phyloP scores from a whole-genome alignment of 2,329 filamentous ascomycete species.

The Claviceps humidiphila region DNA sequence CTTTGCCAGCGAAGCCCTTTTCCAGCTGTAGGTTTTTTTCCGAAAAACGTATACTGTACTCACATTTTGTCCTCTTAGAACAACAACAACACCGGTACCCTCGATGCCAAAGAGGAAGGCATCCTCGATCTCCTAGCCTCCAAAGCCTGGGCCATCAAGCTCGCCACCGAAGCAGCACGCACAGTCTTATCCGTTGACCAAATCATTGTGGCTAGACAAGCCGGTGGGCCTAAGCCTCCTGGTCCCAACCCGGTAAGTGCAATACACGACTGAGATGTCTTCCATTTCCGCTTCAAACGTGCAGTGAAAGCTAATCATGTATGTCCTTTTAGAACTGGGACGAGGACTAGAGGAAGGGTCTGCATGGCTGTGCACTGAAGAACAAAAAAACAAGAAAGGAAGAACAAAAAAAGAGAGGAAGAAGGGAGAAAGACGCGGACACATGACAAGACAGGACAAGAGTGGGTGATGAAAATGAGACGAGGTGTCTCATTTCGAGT shows the following conservation, averaged over 20 bases:
- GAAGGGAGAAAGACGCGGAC: background rate
- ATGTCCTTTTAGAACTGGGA: constrained; percentile 40
- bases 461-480: too few species aligned
- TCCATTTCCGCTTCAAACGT: too few species aligned
- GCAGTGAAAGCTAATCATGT: background rate
- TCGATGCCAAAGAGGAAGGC: constrained; percentile 76
- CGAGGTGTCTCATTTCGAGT: too few species aligned
- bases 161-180: constrained; percentile 86
- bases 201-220: constrained; percentile 96
- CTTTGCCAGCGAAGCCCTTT: background rate
- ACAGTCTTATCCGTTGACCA: constrained; percentile 95
- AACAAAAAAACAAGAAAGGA: background rate
- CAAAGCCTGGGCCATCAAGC: constrained; percentile 94
- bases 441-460: too few species aligned
- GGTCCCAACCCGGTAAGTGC: constrained; percentile 64
- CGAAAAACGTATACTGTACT: background rate
- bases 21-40: background rate
- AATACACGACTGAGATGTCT: background rate
- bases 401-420: background rate
- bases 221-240: constrained; percentile 92
- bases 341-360: constrained; percentile 36
- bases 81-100: constrained; percentile 61
- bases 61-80: constrained; percentile 34
- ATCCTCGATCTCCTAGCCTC: constrained; percentile 85
- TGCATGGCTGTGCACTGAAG: background rate